These are phyloP conservation scores for Marsdenia floribunda DNA, from an alignment of 257 asterid genomes.

Conservation along the genomic window DNA sequence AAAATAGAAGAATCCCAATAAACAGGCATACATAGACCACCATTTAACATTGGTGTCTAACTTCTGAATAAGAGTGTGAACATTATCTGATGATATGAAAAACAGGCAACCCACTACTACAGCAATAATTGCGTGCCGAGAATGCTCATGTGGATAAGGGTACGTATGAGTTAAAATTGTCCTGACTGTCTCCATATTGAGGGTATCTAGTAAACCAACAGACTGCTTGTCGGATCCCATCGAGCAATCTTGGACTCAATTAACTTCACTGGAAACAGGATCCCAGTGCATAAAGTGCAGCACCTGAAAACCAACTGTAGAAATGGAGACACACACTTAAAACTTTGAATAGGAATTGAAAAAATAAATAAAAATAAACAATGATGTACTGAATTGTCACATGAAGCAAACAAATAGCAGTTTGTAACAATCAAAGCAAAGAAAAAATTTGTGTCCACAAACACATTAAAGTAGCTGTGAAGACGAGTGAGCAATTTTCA, in stretches of 20 bases:
- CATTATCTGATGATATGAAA: too few relatives aligned
- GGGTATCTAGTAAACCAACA: constrained; percentile 63
- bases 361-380: neutral
- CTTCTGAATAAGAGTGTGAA: constrained; percentile 93
- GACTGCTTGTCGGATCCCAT: constrained; percentile 65
- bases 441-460: neutral
- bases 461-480: neutral
- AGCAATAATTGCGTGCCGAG: constrained; percentile 91
- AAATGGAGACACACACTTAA: constrained; percentile 20
- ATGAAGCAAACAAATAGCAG: neutral
- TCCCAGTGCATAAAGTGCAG: constrained; percentile 17
- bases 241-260: constrained; percentile 19
- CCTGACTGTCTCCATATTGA: constrained; percentile 89
- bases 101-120: too few relatives aligned
- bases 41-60: constrained; percentile 95
- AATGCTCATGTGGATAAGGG: constrained; percentile 99
- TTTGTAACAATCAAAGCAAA: neutral
- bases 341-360: constrained; percentile 20
- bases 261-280: constrained; percentile 24
- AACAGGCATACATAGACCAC: constrained; percentile 99
- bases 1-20: constrained; percentile 98
- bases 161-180: constrained; percentile 84
- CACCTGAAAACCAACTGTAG: constrained; percentile 23
- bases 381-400: neutral
- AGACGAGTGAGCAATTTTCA: neutral